Base-by-base conservation (phyloP, 2,329 filamentous ascomycete genomes). In the Onygena corvina region DNA sequence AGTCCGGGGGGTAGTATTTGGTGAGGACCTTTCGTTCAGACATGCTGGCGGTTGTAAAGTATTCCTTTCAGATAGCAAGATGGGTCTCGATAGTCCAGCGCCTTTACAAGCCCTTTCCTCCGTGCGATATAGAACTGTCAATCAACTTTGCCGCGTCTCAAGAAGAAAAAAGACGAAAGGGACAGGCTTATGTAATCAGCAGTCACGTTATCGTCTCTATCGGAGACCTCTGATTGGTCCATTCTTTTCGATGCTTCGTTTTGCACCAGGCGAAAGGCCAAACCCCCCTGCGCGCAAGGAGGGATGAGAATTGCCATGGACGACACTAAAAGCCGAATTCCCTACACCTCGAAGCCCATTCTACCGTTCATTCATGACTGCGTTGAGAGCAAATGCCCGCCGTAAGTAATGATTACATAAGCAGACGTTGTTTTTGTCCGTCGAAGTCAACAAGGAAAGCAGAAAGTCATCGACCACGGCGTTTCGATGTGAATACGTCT, bases 21-120 rank as follows among this genome's bases (percentile, higher is more conserved):
- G 68, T 72, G 53, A 88, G 74, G 45, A 90, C 86, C 70, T 92
- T 92, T 60, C 86, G 80, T 71, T 93, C 86, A 57, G 86, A 89
- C 86, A 92, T 92, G 59, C 58, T 50, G 45, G 18, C 20, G 36
- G 18, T 5, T 1, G 11, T 14, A 40, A 12, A 40, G 21, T 18
- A 23, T 11, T n/a, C n/a, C 11, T 40, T n/a, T 40, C 3, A 2
- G 4, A 3, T 4, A 3, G 9, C 25, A 40, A 23, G 16, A 9
- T 18, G 25, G 12, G 18, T 5, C 8, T 16, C 11, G n/a, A n/a
- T n/a, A n/a, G n/a, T n/a, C n/a, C n/a, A n/a, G n/a, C n/a, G n/a
- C 18, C 20, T 40, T 23, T 6, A 23, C 20, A n/a, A 40, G 20
- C 18, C 6, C 25, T 12, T 25, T 3, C 20, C 12, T 4, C 20